Base-by-base conservation (phyloP, 1,284 basidiomycete species). In the Trichosporon ovoides region DNA sequence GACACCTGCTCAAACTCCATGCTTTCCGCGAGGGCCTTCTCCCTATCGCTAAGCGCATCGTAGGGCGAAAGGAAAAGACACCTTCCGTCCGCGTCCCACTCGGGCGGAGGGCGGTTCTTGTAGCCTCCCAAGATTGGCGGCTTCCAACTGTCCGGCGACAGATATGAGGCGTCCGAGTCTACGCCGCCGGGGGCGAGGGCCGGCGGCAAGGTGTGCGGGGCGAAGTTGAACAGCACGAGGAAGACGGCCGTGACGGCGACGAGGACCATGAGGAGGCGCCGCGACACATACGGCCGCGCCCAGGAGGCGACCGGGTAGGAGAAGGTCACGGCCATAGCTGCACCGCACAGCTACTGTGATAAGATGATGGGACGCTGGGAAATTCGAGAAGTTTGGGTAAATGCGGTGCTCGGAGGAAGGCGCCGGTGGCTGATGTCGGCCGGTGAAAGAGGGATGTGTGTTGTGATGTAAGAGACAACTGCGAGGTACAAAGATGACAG, bases 31-130 rank as follows among this genome's bases (percentile, higher is more conserved):
- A 71, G 51, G 10, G 52, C 54, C 55, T 75, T 72, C 54, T 78
- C 76, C 13, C 60, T 57, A 3, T 61, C 49, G 6, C 66, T 68
- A 19, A 78, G 61, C 7, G 76, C 76, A 51, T 71, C 74, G 31
- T 72, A 76, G 0, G 75, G 70, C n/a, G 72, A 75, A 6, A 77
- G 54, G 62, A 78, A 78, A 28, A 73, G 66, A 58, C 76, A 78
- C 36, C 65, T 63, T 11, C 76, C 76, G 52, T 73, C 65, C 54
- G 76, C 74, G 56, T 77, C 76, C 56, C 70, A 77, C 60, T 76
- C 75, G 22, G 52, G 40, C 2, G 74, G 75, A 33, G 63, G 52
- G 13, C 68, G 63, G 4, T 67, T 67, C 2, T 58, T 56, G 43
- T 63, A 64, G 11, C 68, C 63, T 53, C 70, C 68, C 37, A 72